Base-by-base conservation (phyloP, 2,329 filamentous ascomycete species). In the Myriosclerotinia curreyana region DNA sequence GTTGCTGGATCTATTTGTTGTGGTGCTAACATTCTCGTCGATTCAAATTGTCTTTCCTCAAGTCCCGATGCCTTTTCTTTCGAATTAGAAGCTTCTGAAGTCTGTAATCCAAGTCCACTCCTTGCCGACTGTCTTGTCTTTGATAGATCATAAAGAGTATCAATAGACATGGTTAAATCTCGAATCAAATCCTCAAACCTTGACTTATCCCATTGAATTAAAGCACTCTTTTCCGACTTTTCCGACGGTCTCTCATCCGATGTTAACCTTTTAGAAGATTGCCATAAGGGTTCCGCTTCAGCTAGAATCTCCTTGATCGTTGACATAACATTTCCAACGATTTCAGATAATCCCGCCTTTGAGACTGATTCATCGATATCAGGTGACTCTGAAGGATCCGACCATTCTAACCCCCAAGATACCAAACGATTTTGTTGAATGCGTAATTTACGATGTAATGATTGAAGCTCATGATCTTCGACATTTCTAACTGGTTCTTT, bases 391-490 rank as follows among this genome's bases (percentile, higher is more conserved):
- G 78, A 77, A 51, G 87, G 86, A 74, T 92, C 89, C 64, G 86
- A 90, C 90, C 90, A 94, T 75, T 92, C 88, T 60, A 92, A 79
- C 0, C 90, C 90, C 90, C 90, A 94, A 66, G 86, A 88, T 65
- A 91, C 86, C 54, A 93, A 80, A 20, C 90, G 83, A 77, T 92
- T 89, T 63, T 74, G 72, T 71, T 93, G 90, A 69, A 92, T 92
- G 68, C 88, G 84, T 68, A 92, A 83, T 74, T 91, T 91, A 67
- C 89, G 86, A 74, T 92, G 88, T 40, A 93, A 79, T 20, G 83
- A 82, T 71, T 87, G 86, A 73, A 90, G 84, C 68, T 91, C 88
- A 31, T 89, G 88, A 73, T 87, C 81, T 72, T 88, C 79, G 71
- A 83, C 78, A 73, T 85, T 85, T 75, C 81, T 86, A 68, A 81